Conservation (phyloP, 2,329 filamentous ascomycete genomes). For the Apiospora koreana region DNA sequence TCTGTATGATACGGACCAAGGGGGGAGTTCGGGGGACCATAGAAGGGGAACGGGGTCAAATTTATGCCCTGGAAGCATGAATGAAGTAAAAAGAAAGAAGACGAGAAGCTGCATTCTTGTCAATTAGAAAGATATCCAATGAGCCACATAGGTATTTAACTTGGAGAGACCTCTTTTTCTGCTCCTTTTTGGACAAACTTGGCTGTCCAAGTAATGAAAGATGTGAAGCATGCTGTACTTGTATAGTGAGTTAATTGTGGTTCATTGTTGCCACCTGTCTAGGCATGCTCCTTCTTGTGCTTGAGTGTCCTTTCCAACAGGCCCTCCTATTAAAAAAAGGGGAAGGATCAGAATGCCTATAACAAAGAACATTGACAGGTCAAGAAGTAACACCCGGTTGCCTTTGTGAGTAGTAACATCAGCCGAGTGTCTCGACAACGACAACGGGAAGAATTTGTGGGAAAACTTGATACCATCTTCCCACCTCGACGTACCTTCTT, state of each 20-base stretch:
- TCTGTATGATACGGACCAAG: not conserved
- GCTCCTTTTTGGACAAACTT: not conserved
- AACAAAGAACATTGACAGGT: constrained; percentile 9
- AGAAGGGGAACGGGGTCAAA: not conserved
- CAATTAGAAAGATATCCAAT: constrained; percentile 1
- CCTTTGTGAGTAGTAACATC: constrained; percentile 4
- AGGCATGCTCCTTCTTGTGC: not conserved
- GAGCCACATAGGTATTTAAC: not conserved
- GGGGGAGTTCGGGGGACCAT: not conserved
- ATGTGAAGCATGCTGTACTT: not conserved
- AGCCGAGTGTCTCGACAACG: constrained; percentile 4
- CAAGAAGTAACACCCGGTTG: not conserved
- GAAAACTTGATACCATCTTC: constrained; percentile 1
- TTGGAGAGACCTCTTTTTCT: not conserved
- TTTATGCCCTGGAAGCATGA: not conserved
- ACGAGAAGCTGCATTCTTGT: not conserved
- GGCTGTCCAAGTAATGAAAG: not conserved
- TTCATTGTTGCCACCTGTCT: not conserved
- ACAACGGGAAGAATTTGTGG: not conserved
- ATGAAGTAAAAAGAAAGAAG: not conserved
- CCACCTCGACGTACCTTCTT: not conserved
- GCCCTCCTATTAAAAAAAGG: not conserved
- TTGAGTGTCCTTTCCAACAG: not conserved
- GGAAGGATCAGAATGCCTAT: not conserved
- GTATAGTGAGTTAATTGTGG: not conserved